phyloP scores from a whole-genome alignment of 164 flowering plant genomes.

The Vitis vinifera region ASM3070453v1 NC_081805.1:8276501-8277000 shows the following conservation, averaged over 20 bases:
- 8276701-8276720: slow-evolving; percentile 47
- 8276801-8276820: slow-evolving; percentile 54
- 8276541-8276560: neutral
- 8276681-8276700: slow-evolving; percentile 32
- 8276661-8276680: neutral
- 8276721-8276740: slow-evolving; percentile 45
- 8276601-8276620: neutral
- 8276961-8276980: slow-evolving; percentile 55
- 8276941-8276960: slow-evolving; percentile 33
- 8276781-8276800: slow-evolving; percentile 48
- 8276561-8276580: neutral
- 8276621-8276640: neutral
- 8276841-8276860: slow-evolving; percentile 50
- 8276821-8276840: slow-evolving; percentile 49
- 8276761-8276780: slow-evolving; percentile 42
- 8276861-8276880: slow-evolving; percentile 50
- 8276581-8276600: slow-evolving; percentile 25
- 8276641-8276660: neutral
- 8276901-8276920: slow-evolving; percentile 40
- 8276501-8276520: slow-evolving; percentile 65
- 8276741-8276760: slow-evolving; percentile 57
- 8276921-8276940: slow-evolving; percentile 48
- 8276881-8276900: slow-evolving; percentile 55
- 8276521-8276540: slow-evolving; percentile 55
- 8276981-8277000: slow-evolving; percentile 22